Percentiles rank a stretch among this genome's conserved stretches.
Evolutionary conservation across 2,329 filamentous ascomycete genomes (phyloP).

Genomic region (Byssoonygena ceratinophila): DNA sequence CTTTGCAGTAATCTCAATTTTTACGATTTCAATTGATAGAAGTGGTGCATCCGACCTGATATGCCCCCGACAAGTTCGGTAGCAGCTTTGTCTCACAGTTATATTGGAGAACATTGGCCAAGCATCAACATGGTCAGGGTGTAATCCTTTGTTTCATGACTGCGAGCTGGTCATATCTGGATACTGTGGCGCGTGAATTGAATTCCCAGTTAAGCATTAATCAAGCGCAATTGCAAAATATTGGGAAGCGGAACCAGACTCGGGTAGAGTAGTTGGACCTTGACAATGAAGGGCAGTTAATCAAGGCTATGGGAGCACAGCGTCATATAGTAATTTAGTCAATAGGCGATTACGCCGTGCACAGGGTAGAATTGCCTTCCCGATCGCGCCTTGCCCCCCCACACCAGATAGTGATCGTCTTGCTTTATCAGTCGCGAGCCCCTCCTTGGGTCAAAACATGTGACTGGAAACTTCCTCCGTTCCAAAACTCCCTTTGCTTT

Average conservation of each 20-base stretch:
- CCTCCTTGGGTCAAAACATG: constrained; percentile 5
- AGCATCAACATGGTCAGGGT: background rate
- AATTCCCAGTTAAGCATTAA: background rate
- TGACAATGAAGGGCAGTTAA: background rate
- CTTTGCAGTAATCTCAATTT: background rate
- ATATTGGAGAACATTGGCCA: background rate
- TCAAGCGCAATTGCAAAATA: background rate
- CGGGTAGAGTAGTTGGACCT: background rate
- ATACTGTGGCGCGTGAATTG: background rate
- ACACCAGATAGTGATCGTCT: background rate
- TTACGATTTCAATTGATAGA: background rate
- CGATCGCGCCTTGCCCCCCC: background rate
- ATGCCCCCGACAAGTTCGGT: background rate
- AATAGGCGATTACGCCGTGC: background rate
- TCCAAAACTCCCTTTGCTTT: constrained; percentile 8
- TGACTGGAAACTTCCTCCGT: constrained; percentile 12
- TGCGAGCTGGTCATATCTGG: background rate
- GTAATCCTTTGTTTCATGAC: background rate
- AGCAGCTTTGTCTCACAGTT: background rate
- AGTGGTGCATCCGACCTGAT: background rate
- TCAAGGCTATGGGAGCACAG: no score
- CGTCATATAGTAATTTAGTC: no score
- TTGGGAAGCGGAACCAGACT: background rate
- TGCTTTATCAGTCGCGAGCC: constrained; percentile 3
- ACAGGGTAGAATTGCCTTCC: background rate